A percentile compares a stretch with the other conserved stretches of the same genome.
phyloP scores from a whole-genome alignment of 1,284 basidiomycete species.

The Puccinia polysora region DNA sequence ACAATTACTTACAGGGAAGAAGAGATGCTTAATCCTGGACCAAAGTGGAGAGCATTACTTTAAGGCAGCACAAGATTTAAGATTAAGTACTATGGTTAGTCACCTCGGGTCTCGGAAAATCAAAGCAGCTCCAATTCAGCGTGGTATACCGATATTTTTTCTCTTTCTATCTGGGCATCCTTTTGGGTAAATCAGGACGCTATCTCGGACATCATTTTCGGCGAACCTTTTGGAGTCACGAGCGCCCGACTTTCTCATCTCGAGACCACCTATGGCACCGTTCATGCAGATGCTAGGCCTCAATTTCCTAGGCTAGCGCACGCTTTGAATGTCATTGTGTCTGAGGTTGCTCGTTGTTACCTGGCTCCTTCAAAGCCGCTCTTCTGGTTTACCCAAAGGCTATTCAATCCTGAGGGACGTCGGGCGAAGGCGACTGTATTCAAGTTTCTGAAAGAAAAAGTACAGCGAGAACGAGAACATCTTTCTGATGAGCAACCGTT shows the following conservation, averaged over 20 bases:
- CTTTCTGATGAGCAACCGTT: constrained; percentile 9
- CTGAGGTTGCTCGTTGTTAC: constrained; percentile 20
- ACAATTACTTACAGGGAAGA: constrained; percentile 42
- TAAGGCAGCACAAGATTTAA: constrained; percentile 42
- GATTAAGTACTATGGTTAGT: constrained; percentile 42
- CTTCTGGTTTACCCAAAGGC: constrained; percentile 24
- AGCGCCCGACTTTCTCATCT: constrained; percentile 22
- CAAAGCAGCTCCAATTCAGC: background rate
- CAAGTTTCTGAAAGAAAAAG: constrained; percentile 1
- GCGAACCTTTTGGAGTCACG: constrained; percentile 31
- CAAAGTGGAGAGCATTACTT: constrained; percentile 38
- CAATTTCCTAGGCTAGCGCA: constrained; percentile 28
- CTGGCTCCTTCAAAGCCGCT: constrained; percentile 29
- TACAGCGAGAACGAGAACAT: background rate
- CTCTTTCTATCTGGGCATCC: background rate
- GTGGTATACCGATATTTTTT: background rate
- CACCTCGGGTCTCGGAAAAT: background rate
- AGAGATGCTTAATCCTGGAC: constrained; percentile 27
- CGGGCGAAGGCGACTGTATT: constrained; percentile 17
- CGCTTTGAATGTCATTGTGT: constrained; percentile 31
- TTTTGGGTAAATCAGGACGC: constrained; percentile 14
- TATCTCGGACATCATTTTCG: constrained; percentile 42
- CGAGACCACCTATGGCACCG: constrained; percentile 9
- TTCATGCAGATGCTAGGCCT: constrained; percentile 32
- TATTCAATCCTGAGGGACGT: constrained; percentile 19